Percentiles rank a stretch among this genome's conserved stretches.
phyloP scores from a whole-genome alignment of 768 basidiomycete species.

The Erythrobasidium yunnanense region DNA sequence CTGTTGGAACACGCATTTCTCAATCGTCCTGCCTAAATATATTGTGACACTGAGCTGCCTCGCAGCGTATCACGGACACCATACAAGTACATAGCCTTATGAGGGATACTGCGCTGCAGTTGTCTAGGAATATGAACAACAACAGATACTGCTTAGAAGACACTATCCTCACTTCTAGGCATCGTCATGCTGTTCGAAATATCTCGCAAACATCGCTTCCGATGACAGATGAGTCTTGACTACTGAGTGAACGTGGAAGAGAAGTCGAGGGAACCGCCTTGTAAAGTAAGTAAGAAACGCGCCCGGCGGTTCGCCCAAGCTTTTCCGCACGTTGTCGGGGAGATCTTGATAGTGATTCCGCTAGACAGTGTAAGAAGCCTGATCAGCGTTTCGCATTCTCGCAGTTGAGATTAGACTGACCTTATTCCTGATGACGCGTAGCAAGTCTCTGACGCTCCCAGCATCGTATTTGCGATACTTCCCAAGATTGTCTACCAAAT shows the following conservation, averaged over 20 bases:
- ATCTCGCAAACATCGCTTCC: constrained; percentile 82
- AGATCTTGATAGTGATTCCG: constrained; percentile 98
- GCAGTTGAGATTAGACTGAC: constrained; percentile 45
- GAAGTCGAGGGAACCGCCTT: constrained; percentile 73
- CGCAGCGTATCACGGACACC: too few species aligned
- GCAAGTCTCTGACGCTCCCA: constrained; percentile 73
- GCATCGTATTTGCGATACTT: constrained; percentile 97
- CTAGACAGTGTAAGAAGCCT: constrained; percentile 43
- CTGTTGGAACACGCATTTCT: too few species aligned
- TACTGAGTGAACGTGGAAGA: constrained; percentile 84
- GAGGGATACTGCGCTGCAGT: too few species aligned
- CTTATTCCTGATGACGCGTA: constrained; percentile 90
- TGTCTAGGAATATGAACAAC: not conserved
- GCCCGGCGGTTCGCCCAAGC: constrained; percentile 79
- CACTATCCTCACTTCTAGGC: not conserved
- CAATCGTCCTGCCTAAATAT: too few species aligned
- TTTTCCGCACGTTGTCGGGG: constrained; percentile 76
- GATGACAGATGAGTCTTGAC: constrained; percentile 59
- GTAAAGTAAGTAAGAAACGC: constrained; percentile 92
- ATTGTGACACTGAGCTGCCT: too few species aligned
- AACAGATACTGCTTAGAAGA: not conserved
- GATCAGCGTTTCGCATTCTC: not conserved
- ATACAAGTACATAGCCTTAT: too few species aligned
- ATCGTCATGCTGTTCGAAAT: constrained; percentile 48
- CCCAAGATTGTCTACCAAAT: constrained; percentile 85